Evolutionary conservation across 768 basidiomycete genomes (phyloP), one percentile per base, ranked within the genome.

Genomic region (Hydnomerulius pinastri): DNA sequence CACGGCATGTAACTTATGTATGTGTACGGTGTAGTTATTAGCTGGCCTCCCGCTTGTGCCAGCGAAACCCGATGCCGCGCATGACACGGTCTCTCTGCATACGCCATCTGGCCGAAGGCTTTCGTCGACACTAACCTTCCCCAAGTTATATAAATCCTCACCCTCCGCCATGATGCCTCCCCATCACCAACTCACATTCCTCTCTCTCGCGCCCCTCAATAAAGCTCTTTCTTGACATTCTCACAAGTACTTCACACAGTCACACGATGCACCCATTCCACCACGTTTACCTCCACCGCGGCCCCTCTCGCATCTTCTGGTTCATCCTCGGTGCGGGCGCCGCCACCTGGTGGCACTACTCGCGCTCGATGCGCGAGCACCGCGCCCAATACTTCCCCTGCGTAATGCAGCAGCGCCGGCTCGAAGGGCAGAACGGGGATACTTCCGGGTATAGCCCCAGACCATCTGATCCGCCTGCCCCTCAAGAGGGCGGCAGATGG

Each of bases 271-370:
- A 61, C 11, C 54, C 56, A 0, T 57, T 63, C 48, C 43, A 51
- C 1, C 53, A 59, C 44, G 2, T 60, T 33, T 51, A 56, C 23
- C 46, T 64, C 54, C 67, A 66, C 43, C 65, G 71, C 47, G 62
- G 76, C 6, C 79, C 80, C n/a, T 79, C 79, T 37, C 83, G 87
- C 54, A 35, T 86, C 46, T 25, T 88, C 63, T 89, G 87, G 87
- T 86, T 89, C 73, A 8, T 76, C 57, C 17, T 87, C 55, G 87
- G 87, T 51, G 85, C 81, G 6, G 70, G 68, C 3, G 58, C 54
- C 23, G 70, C 71, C 0, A 61, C 65, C 20, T 70, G 66, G 54
- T 78, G 68, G 66, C 46, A 66, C 68, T 43, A 75, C 73, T 33
- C 69, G 68, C n/a, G 64, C 65, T 37, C 73, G 65, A 75, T 73